Evolutionary conservation across 768 basidiomycete species (phyloP).

Genomic region (Rhodotorula graminis): DNA sequence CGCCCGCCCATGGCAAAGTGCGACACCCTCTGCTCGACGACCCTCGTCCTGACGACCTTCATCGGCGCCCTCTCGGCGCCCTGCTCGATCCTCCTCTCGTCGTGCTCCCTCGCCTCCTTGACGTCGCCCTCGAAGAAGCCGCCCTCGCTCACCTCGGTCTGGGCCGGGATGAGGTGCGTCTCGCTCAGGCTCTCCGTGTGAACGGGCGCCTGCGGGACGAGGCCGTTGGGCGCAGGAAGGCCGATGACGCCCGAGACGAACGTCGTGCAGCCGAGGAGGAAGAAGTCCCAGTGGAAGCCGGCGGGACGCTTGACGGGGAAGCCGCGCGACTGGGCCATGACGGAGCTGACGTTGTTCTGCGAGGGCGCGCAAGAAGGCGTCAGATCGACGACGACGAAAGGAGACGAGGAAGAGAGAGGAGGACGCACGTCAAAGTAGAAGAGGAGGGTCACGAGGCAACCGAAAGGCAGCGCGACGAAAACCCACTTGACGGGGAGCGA

Average conservation of each 20-base stretch:
- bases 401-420: constrained; percentile 63
- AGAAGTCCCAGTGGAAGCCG: constrained; percentile 65
- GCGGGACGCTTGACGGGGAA: constrained; percentile 88
- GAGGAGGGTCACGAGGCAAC: constrained; percentile 75
- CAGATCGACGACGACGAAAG: constrained; percentile 50
- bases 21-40: constrained; percentile 89
- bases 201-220: constrained; percentile 69
- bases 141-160: constrained; percentile 21
- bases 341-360: constrained; percentile 60
- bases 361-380: too few species aligned
- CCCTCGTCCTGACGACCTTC: constrained; percentile 52
- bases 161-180: constrained; percentile 27
- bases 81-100: constrained; percentile 6
- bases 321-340: constrained; percentile 84
- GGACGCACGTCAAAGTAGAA: constrained; percentile 72
- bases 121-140: constrained; percentile 38
- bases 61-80: constrained; percentile 29
- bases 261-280: constrained; percentile 82
- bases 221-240: constrained; percentile 72
- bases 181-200: constrained; percentile 69
- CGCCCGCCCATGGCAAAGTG: constrained; percentile 78
- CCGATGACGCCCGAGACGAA: constrained; percentile 75
- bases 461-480: constrained; percentile 81
- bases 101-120: constrained; percentile 10
- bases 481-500: constrained; percentile 81